Conservation (phyloP, 805 yeast genomes). For the Allodekkera sacchari region DNA sequence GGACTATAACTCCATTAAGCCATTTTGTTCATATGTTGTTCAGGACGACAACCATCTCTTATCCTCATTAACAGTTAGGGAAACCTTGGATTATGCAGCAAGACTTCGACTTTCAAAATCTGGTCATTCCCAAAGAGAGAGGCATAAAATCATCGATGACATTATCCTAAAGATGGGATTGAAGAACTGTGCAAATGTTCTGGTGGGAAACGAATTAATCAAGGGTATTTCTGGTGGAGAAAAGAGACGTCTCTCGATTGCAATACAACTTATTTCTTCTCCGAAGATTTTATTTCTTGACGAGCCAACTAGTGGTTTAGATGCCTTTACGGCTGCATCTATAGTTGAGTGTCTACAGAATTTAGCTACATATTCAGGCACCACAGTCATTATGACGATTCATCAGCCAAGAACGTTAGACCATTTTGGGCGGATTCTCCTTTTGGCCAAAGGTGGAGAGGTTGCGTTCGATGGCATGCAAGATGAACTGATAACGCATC, state of each 20-base stretch:
- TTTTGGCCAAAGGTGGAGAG: constrained; percentile 65
- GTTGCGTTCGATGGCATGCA: constrained; percentile 63
- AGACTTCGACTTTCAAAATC: constrained; percentile 47
- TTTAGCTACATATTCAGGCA: constrained; percentile 44
- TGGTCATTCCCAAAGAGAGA: constrained; percentile 29
- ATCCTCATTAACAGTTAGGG: constrained; percentile 67
- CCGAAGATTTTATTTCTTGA: constrained; percentile 69
- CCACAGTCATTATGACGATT: constrained; percentile 67
- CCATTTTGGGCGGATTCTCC: constrained; percentile 60
- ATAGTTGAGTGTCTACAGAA: constrained; percentile 52
- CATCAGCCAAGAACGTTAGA: constrained; percentile 75
- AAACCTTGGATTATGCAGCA: constrained; percentile 69
- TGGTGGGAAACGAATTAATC: constrained; percentile 51
- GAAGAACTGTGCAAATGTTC: constrained; percentile 65
- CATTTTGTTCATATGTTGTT: constrained; percentile 65
- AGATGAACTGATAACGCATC: constrained; percentile 35
- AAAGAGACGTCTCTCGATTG: constrained; percentile 75
- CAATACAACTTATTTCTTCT: constrained; percentile 63
- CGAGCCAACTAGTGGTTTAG: constrained; percentile 88
- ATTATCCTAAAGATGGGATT: constrained; percentile 65
- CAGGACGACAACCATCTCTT: constrained; percentile 73
- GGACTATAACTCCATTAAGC: constrained; percentile 24
- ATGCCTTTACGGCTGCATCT: constrained; percentile 66
- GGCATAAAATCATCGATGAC: constrained; percentile 39
- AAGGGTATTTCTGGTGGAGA: constrained; percentile 77